A percentile compares a stretch with the other conserved stretches of the same genome.
These are phyloP conservation scores for Zizania latifolia DNA, from an alignment of 176 grass and related monocot species.

Conservation along the genomic window DNA sequence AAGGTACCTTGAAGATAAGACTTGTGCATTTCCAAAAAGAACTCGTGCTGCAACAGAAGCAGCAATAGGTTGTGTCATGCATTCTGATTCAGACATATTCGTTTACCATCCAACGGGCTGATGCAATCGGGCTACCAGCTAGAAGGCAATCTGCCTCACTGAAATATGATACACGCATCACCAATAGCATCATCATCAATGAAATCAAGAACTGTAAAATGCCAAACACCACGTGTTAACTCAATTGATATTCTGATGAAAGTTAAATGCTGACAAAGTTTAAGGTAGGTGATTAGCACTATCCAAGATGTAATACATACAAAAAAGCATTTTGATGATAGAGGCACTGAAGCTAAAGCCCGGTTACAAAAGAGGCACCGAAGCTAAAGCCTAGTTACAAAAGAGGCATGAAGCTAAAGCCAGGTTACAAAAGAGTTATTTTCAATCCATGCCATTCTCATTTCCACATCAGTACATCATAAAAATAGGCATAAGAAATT, in stretches of 20 bases:
- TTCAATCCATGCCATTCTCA: neutral
- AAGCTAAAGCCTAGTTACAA: too few relatives aligned
- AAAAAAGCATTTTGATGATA: neutral
- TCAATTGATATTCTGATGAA: neutral
- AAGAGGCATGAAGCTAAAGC: too few relatives aligned
- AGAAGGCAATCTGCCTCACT: conserved; percentile 86
- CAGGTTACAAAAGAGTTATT: neutral
- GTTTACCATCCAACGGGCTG: conserved; percentile 8
- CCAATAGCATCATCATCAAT: conserved; percentile 66
- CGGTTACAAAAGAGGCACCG: too few relatives aligned
- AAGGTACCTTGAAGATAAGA: conserved; percentile 62
- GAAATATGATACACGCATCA: conserved; percentile 76
- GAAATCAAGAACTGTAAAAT: conserved; percentile 81
- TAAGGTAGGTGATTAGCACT: neutral
- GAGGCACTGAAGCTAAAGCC: neutral
- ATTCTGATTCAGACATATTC: conserved; percentile 52
- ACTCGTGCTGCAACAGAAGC: conserved; percentile 76
- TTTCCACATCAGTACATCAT: neutral
- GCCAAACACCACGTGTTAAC: neutral
- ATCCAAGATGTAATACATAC: neutral
- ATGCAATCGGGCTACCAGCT: conserved; percentile 37
- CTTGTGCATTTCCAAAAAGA: conserved; percentile 90
- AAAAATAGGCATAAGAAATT: neutral
- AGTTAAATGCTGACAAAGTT: neutral
- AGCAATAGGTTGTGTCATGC: conserved; percentile 62